A percentile compares a stretch with the other conserved stretches of the same genome.
phyloP scores from a whole-genome alignment of 2,329 filamentous ascomycete genomes.

The Achaetomium macrosporum region DNA sequence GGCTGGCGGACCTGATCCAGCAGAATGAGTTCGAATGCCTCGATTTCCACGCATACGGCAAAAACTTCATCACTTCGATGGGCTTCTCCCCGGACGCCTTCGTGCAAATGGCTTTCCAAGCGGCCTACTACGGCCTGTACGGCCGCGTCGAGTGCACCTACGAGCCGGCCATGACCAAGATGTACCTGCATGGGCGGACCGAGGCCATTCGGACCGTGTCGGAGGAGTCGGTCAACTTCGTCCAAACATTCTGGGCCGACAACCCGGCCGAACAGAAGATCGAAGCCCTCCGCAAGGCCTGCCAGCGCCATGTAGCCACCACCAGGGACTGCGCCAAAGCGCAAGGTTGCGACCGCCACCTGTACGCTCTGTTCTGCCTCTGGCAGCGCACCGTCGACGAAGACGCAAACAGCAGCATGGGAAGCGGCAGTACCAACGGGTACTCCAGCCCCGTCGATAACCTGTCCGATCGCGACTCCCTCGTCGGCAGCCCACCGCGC shows the following conservation, averaged over 20 bases:
- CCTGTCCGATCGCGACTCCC: constrained; percentile 40
- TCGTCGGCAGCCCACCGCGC: constrained; percentile 46
- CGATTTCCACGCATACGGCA: constrained; percentile 84
- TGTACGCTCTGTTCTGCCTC: constrained; percentile 89
- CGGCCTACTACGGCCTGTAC: constrained; percentile 94
- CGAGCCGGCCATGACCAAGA: constrained; percentile 97
- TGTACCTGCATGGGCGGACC: constrained; percentile 86
- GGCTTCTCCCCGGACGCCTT: constrained; percentile 96
- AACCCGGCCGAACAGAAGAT: constrained; percentile 78
- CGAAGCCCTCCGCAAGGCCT: constrained; percentile 76
- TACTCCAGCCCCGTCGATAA: constrained; percentile 56
- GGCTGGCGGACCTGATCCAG: constrained; percentile 87
- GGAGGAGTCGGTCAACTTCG: constrained; percentile 76
- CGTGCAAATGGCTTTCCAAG: constrained; percentile 98
- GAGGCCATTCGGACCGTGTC: constrained; percentile 89
- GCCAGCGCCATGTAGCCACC: constrained; percentile 70
- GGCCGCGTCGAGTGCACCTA: constrained; percentile 92
- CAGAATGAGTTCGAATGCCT: constrained; percentile 95
- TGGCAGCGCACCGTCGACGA: constrained; percentile 89
- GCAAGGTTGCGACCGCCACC: constrained; percentile 83
- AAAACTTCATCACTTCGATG: constrained; percentile 96
- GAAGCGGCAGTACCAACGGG: constrained; percentile 48
- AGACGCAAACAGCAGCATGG: constrained; percentile 44
- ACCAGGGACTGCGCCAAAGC: constrained; percentile 86
- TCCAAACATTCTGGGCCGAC: constrained; percentile 92